Percentiles rank a stretch among this genome's conserved stretches.
Conservation (phyloP, 2,329 filamentous ascomycete species). For the Nectriaceae sp. region DNA sequence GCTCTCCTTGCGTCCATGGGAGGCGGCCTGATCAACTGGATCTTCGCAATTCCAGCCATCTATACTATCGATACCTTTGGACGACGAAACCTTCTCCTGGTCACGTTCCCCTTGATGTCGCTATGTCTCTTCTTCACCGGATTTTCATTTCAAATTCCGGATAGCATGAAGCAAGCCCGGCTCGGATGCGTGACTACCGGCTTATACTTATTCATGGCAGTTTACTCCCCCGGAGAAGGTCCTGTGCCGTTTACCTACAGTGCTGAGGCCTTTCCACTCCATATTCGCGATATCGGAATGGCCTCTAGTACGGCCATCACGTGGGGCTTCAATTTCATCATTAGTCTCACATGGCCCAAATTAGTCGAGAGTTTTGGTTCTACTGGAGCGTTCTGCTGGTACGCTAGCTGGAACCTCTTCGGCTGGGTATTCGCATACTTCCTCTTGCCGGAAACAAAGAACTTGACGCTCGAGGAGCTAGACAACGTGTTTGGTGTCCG, state of each 20-base stretch:
- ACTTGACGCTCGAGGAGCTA: slow-evolving; percentile 36
- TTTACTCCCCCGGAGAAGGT: slow-evolving; percentile 49
- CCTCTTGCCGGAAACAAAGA: slow-evolving; percentile 38
- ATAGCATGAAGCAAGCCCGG: slow-evolving; percentile 18
- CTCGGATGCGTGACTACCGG: slow-evolving; percentile 38
- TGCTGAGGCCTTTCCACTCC: slow-evolving; percentile 59
- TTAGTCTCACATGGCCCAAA: slow-evolving; percentile 37
- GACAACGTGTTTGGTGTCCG: slow-evolving; percentile 35
- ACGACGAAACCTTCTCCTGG: slow-evolving; percentile 54
- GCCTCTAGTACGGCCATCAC: slow-evolving; percentile 44
- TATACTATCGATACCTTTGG: slow-evolving; percentile 62
- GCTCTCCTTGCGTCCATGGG: slow-evolving; percentile 58
- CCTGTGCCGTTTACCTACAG: slow-evolving; percentile 63
- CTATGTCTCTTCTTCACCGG: slow-evolving; percentile 56
- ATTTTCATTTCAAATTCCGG: slow-evolving; percentile 48
- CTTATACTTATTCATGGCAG: slow-evolving; percentile 42
- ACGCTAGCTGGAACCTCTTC: slow-evolving; percentile 39
- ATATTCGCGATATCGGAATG: slow-evolving; percentile 58
- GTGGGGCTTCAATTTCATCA: slow-evolving; percentile 43
- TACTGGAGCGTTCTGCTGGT: slow-evolving; percentile 42
- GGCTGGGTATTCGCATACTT: slow-evolving; percentile 37
- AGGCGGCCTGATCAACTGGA: slow-evolving; percentile 58
- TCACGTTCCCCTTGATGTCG: slow-evolving; percentile 61
- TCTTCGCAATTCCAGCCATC: slow-evolving; percentile 59
- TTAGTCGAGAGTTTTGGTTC: slow-evolving; percentile 23